Conservation (phyloP, 306 rosid genomes). For the Malus domestica region DNA sequence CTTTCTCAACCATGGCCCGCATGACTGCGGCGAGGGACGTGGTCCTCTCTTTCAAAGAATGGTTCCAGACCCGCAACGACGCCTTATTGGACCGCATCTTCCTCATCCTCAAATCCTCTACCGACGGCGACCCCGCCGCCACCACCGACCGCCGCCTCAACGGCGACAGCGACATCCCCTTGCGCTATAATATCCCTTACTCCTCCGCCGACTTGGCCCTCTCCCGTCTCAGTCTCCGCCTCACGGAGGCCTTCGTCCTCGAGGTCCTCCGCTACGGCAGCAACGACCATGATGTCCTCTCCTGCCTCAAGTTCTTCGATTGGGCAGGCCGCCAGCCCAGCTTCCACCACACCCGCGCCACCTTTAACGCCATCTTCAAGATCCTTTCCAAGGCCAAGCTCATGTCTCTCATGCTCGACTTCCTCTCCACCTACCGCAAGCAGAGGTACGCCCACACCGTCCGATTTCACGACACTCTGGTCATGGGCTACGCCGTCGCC, state of each 20-base stretch:
- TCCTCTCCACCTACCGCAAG: constrained; percentile 27
- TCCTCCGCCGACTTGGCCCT: constrained; percentile 36
- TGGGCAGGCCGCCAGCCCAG: constrained; percentile 74
- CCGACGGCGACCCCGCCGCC: not conserved
- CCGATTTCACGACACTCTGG: constrained; percentile 50
- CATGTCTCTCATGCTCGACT: constrained; percentile 42
- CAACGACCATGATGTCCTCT: constrained; percentile 33
- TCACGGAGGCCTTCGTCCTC: constrained; percentile 46
- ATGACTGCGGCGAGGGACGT: constrained; percentile 7
- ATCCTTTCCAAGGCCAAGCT: constrained; percentile 46
- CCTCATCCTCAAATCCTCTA: constrained; percentile 26
- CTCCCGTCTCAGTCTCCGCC: constrained; percentile 39
- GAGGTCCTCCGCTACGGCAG: constrained; percentile 40
- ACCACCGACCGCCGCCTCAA: not conserved
- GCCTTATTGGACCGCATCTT: constrained; percentile 38
- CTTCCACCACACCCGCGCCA: constrained; percentile 55
- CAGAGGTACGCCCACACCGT: constrained; percentile 2
- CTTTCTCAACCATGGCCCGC: not conserved
- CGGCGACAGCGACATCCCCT: constrained; percentile 4
- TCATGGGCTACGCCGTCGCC: constrained; percentile 70
- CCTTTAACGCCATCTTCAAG: constrained; percentile 51
- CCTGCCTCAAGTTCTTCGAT: constrained; percentile 79
- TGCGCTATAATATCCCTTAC: not conserved
- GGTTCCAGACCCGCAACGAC: constrained; percentile 38
- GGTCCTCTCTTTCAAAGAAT: constrained; percentile 39